phyloP scores from a whole-genome alignment of 2,329 filamentous ascomycete species.

The Pseudogymnoascus sp. region DNA sequence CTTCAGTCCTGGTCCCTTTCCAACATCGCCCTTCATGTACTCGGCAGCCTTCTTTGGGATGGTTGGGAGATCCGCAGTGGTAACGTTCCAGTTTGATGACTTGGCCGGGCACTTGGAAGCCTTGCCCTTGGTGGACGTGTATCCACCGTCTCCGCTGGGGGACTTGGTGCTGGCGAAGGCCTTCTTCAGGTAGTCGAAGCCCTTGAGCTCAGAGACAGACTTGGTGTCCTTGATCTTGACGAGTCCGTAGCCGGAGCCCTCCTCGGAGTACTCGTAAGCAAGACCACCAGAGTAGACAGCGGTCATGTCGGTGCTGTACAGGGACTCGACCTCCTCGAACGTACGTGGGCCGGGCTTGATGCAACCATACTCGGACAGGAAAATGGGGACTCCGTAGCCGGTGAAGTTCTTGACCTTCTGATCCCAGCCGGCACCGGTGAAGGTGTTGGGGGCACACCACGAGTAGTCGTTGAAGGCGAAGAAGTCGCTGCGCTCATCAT shows the following conservation, averaged over 20 bases:
- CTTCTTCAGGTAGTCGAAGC: slow-evolving; percentile 4
- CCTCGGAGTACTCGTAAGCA: slow-evolving; percentile 98
- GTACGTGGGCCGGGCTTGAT: slow-evolving; percentile 61
- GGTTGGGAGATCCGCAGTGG: not conserved
- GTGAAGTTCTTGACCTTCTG: slow-evolving; percentile 78
- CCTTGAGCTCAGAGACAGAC: not conserved
- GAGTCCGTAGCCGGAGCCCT: slow-evolving; percentile 79
- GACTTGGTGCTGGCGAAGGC: not conserved
- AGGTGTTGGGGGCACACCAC: slow-evolving; percentile 86
- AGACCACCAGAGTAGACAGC: slow-evolving; percentile 89
- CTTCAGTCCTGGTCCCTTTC: not conserved
- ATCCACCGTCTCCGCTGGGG: not conserved
- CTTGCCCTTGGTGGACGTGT: not conserved
- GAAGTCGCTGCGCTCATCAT: slow-evolving; percentile 71
- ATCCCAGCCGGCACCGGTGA: slow-evolving; percentile 68
- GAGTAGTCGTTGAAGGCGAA: slow-evolving; percentile 99
- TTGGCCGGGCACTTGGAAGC: not conserved
- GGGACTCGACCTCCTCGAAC: slow-evolving; percentile 76
- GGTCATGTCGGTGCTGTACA: slow-evolving; percentile 77
- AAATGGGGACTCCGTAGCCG: slow-evolving; percentile 85
- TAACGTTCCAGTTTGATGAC: slow-evolving; percentile 2
- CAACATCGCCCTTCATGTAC: not conserved
- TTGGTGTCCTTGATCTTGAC: slow-evolving; percentile 66
- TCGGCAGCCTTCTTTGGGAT: not conserved
- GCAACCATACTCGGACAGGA: slow-evolving; percentile 99